Base-by-base conservation (phyloP, 768 basidiomycete genomes). In the Exidia glandulosa region DNA sequence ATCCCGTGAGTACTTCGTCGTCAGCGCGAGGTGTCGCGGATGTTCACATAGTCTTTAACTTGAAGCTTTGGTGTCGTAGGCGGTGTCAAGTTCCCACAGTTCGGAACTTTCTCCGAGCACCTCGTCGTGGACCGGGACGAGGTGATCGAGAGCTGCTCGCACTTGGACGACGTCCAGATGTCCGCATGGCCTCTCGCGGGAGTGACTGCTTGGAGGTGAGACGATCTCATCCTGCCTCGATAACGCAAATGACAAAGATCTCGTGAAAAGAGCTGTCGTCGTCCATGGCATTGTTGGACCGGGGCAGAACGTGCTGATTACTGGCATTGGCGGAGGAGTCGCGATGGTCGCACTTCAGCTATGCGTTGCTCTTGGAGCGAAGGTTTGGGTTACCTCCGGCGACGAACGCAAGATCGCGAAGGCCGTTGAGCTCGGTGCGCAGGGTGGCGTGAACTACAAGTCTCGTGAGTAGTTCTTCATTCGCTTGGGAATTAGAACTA, bases 181-280 rank as follows among this genome's bases (percentile, higher is more conserved):
- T 84, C 89, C 0, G 88, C 88, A 3, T 88, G 87, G 82, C 90
- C 91, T 0, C 66, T 89, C 2, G 89, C 77, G 0, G 88, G 84
- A 2, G 69, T 92, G 23, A 94, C 91, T 16, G 88, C 91, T 2
- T 94, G 88, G 86, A 83, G 90, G 90, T 90, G 12, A 47, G 75
- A 69, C 9, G 3, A 25, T 56, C 31, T 14, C 33, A 32, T 59
- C 32, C 36, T 62, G 4, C 19, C 31, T 14, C 48, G 31, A 32
- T 5, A 37, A 25, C 10, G 5, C n/a, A 41, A 1, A 45, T 50
- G 19, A 27, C 52, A 27, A 57, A 33, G n/a, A 32, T 56, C 32
- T n/a, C 32, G 36, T 29, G 25, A 34, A 10, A 62, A 90, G 89
- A 67, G 87, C 86, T 1, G 74, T 79, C 2, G 73, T 83, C 19